Evolutionary conservation across 225 moss, liverwort and hornwort genomes (phyloP).

Genomic region (Lunularia cruciata): DNA sequence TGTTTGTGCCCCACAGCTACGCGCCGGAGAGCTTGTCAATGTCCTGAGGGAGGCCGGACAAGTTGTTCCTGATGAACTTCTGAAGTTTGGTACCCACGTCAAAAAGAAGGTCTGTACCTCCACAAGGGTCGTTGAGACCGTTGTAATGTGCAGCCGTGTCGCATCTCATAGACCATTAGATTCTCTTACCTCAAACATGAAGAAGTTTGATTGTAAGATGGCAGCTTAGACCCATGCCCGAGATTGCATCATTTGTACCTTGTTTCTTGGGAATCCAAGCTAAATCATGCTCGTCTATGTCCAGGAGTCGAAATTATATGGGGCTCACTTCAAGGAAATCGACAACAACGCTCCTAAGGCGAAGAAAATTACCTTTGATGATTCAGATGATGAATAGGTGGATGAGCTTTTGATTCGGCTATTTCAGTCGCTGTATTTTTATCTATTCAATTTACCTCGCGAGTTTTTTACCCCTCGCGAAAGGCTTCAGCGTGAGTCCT

Average conservation of each 20-base stretch:
- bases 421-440: not conserved
- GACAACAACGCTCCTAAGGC: constrained; percentile 67
- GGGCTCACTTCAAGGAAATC: constrained; percentile 93
- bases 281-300: not conserved
- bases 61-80: constrained; percentile 72
- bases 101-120: constrained; percentile 66
- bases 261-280: too few relatives aligned
- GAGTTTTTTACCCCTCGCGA: not conserved
- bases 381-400: constrained; percentile 65
- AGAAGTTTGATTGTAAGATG: too few relatives aligned
- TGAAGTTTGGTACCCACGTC: constrained; percentile 96
- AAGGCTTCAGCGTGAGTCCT: not conserved
- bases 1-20: constrained; percentile 34
- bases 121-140: not conserved
- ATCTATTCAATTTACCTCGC: not conserved
- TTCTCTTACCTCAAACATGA: too few relatives aligned
- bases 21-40: constrained; percentile 94
- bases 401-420: not conserved
- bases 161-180: too few relatives aligned
- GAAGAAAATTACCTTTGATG: constrained; percentile 84
- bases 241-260: too few relatives aligned
- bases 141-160: too few relatives aligned
- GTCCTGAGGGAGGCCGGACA: constrained; percentile 86
- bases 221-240: too few relatives aligned
- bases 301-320: constrained; percentile 89